Conservation (phyloP, 306 rosid genomes). For the Vigna nakashimae region DNA sequence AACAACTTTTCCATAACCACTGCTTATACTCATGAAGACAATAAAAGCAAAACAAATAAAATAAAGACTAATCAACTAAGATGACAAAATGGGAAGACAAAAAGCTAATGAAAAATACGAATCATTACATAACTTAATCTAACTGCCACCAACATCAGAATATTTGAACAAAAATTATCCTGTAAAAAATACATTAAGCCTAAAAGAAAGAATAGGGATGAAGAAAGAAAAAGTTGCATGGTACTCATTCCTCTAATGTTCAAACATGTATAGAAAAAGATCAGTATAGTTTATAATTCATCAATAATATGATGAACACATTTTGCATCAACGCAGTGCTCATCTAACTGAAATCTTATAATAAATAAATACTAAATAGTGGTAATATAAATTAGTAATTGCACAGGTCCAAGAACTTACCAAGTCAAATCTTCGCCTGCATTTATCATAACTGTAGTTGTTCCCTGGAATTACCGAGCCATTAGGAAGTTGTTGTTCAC, state of each 20-base stretch:
- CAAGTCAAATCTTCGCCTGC: conserved; percentile 97
- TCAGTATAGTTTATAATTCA: conserved; percentile 32
- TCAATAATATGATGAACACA: conserved; percentile 27
- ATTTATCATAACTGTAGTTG: conserved; percentile 79
- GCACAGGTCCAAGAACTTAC: conserved; percentile 54
- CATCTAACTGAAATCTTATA: conserved; percentile 37
- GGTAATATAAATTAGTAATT: conserved; percentile 33
- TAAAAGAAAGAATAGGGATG: not conserved
- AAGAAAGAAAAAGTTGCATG: conserved; percentile 6
- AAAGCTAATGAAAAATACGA: not conserved
- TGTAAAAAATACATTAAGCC: not conserved
- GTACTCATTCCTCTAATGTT: conserved; percentile 11
- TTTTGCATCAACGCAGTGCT: conserved; percentile 27
- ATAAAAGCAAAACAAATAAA: not conserved
- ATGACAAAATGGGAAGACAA: not conserved
- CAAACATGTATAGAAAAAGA: conserved; percentile 18
- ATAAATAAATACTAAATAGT: conserved; percentile 9
- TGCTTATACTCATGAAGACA: not conserved
- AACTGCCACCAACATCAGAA: not conserved
- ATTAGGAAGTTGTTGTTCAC: conserved; percentile 70
- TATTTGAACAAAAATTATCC: not conserved
- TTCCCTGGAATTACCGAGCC: conserved; percentile 77
- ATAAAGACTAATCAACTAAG: not conserved
- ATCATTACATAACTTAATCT: not conserved
- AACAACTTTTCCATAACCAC: not conserved